Conservation (phyloP, 2,329 filamentous ascomycete species). For the Colletotrichum caudatum region DNA sequence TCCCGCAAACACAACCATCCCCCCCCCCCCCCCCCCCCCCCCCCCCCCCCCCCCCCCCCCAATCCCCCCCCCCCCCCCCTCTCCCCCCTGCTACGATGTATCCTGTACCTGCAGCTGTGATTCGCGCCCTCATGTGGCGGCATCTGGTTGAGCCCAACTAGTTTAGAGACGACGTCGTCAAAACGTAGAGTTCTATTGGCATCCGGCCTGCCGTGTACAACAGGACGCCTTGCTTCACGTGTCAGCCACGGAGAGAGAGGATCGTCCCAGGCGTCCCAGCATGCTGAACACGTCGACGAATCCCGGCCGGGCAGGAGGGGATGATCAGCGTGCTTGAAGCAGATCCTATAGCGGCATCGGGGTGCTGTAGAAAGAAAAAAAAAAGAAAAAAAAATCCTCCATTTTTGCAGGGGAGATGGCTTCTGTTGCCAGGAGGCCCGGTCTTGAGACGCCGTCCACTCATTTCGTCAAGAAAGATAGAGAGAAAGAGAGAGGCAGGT, state of each 20-base stretch:
- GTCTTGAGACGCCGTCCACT: background rate
- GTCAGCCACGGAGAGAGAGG: constrained; percentile 15
- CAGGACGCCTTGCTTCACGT: constrained; percentile 26
- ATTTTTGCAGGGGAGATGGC: background rate
- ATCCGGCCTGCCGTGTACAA: background rate
- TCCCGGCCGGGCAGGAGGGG: constrained; percentile 4
- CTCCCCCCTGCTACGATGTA: no score
- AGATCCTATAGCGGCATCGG: constrained; percentile 37
- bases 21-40: constrained; percentile 8
- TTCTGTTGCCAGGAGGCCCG: background rate
- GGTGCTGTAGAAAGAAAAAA: background rate
- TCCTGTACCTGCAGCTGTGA: constrained; percentile 34
- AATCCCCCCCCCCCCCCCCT: constrained; percentile 11
- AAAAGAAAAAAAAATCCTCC: no score
- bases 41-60: constrained; percentile 10
- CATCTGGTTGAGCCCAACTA: constrained; percentile 10
- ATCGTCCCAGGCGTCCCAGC: constrained; percentile 10
- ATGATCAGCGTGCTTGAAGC: constrained; percentile 35
- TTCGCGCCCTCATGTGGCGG: constrained; percentile 24
- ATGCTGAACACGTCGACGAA: background rate
- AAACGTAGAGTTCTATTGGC: constrained; percentile 24
- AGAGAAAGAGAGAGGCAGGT: background rate
- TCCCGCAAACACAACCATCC: constrained; percentile 24
- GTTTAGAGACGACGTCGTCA: constrained; percentile 8
- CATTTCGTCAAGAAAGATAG: background rate